Base-by-base conservation (phyloP, 2,329 filamentous ascomycete genomes). In the Fusarium vanettenii region DNA sequence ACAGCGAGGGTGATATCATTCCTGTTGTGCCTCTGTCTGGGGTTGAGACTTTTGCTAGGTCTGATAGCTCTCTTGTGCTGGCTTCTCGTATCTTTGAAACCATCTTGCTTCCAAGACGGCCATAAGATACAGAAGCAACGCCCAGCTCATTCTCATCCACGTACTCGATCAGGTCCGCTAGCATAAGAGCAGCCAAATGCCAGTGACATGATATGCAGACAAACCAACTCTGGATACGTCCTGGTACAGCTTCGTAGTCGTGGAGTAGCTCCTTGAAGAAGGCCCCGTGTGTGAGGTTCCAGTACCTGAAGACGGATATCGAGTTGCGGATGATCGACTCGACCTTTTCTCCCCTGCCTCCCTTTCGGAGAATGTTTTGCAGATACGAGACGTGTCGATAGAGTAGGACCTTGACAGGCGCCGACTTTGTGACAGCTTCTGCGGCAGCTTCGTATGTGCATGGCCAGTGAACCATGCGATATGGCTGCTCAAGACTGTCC, bases 221-320 rank as follows among this genome's bases (percentile, higher is more conserved):
- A 68, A 90, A 90, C 89, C 89, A 91, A 25, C 89, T 88, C 74
- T 89, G 88, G 4, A 91, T 85, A 6, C 87, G 86, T 2, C 85
- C 74, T 1, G 88, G 88, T 1, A 91, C 83, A 2, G 80, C 75
- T 31, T 85, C 81, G 62, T 89, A 89, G 71, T 88, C 78, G 5
- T 82, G 80, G 9, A 89, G 80, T 13, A 89, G 85, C 66, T 89
- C 87, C 13, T 82, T 77, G 69, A 90, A 87, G 69, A 91, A 89
- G 0, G 82, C 82, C 1, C 85, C 85, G 71, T 90, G 89, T 0
- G 85, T 84, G 41, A 77, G 76, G 67, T 88, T 86, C 89, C 89
- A 91, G 77, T 90, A 86, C 25, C 86, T 82, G 74, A 88, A 88
- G 14, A 90, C 84, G 1, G 83, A 79, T 31, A 88, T 79, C 0